Conservation (phyloP, 2,329 filamentous ascomycete genomes). For the Coniella vitis region DNA sequence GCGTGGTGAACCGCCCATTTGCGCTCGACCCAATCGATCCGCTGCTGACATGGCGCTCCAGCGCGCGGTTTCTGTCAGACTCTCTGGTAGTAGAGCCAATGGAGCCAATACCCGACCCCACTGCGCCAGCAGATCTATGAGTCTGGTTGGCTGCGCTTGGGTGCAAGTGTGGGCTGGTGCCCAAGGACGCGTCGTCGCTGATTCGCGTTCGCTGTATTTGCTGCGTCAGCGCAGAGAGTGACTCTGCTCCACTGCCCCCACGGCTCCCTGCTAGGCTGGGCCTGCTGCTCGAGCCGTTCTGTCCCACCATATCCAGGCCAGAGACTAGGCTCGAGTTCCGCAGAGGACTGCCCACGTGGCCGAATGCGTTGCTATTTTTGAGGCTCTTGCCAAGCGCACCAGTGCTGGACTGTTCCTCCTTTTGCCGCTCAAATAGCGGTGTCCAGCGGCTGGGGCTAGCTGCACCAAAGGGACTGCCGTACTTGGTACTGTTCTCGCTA, state of each 20-base stretch:
- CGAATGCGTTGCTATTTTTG: conserved; percentile 50
- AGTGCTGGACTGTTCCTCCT: conserved; percentile 44
- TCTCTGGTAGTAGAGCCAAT: conserved; percentile 29
- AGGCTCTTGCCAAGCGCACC: conserved; percentile 25
- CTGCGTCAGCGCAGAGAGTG: conserved; percentile 53
- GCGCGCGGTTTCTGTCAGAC: conserved; percentile 30
- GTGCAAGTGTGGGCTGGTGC: conserved; percentile 43
- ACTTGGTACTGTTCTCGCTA: conserved; percentile 48
- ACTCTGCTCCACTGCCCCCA: conserved; percentile 37
- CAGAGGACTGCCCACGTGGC: conserved; percentile 59
- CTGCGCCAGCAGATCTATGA: conserved; percentile 33
- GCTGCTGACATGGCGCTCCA: conserved; percentile 54
- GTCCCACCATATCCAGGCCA: conserved; percentile 33
- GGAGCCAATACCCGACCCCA: conserved; percentile 27
- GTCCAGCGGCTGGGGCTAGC: conserved; percentile 57
- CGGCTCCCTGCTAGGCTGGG: conserved; percentile 36
- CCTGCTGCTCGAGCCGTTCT: conserved; percentile 25
- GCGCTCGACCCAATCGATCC: conserved; percentile 50
- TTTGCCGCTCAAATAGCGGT: conserved; percentile 52
- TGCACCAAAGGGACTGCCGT: conserved; percentile 51
- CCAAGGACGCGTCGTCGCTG: conserved; percentile 30
- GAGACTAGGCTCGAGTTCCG: conserved; percentile 56
- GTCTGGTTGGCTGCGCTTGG: conserved; percentile 34
- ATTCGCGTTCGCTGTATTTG: conserved; percentile 56
- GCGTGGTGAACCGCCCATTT: conserved; percentile 51